These are phyloP conservation scores for Ustilago cynodontis DNA, from an alignment of 1,284 basidiomycete genomes.

Conservation along the genomic window DNA sequence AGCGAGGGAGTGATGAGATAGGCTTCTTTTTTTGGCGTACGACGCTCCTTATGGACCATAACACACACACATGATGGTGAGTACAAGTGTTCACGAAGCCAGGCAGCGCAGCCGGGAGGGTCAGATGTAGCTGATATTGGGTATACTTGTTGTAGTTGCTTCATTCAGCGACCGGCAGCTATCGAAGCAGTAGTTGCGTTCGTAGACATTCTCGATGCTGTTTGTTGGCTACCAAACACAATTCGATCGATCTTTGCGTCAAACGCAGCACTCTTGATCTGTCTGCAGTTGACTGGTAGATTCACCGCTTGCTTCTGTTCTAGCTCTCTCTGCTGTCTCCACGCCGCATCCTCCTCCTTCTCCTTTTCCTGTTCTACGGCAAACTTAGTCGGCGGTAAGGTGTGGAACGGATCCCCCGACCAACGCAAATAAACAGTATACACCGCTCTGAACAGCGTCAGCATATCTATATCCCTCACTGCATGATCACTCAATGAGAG, in stretches of 20 bases:
- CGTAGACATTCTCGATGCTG: background rate
- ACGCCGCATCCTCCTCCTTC: background rate
- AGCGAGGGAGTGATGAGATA: background rate
- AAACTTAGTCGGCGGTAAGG: constrained; percentile 24
- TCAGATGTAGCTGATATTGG: constrained; percentile 1
- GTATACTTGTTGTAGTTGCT: constrained; percentile 1
- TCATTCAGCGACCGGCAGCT: constrained; percentile 9
- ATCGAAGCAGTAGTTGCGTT: constrained; percentile 7
- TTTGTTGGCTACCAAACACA: constrained; percentile 19
- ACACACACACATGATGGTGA: background rate
- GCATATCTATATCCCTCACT: constrained; percentile 69
- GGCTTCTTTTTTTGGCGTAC: background rate
- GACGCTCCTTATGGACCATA: constrained; percentile 8
- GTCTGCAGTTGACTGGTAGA: constrained; percentile 31
- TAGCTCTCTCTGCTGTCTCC: constrained; percentile 15
- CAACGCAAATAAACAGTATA: constrained; percentile 69
- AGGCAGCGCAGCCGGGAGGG: constrained; percentile 1
- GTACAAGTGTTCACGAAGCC: too few relatives aligned
- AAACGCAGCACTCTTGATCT: constrained; percentile 38
- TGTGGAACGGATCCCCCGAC: constrained; percentile 69
- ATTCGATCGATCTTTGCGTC: constrained; percentile 43
- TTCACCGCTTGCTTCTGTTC: constrained; percentile 22
- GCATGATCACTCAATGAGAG: constrained; percentile 66
- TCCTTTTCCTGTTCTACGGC: background rate
- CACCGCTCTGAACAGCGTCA: constrained; percentile 70